Evolutionary conservation across 1,284 basidiomycete genomes (phyloP), one percentile per base, ranked within the genome.

Genomic region (Heterobasidion irregulare): DNA sequence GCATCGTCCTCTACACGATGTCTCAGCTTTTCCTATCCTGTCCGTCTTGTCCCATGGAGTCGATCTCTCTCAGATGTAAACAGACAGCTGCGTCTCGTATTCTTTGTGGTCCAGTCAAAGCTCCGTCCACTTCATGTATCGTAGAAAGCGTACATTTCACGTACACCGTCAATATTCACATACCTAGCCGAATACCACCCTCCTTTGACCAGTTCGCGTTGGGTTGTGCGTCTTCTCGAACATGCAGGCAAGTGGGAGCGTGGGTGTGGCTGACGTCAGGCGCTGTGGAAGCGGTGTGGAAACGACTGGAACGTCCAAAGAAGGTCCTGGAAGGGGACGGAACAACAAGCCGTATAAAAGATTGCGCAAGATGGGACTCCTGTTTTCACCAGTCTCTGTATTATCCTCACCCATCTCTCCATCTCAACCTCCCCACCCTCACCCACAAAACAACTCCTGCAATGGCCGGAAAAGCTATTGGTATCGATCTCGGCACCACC

Each of bases 401-500:
- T 53, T 61, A 52, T 51, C 53, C 57, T 62, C 51, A 53, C 47
- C 54, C 50, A 52, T 55, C 53, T 57, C 49, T 48, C 54, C 50
- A 49, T 55, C 53, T 57, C 50, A 55, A 54, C 55, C 44, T 44
- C 53, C 48, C 49, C 50, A 61, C 35, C 45, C n/a, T 35, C 51
- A 54, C 55, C 46, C 45, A 33, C n/a, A 53, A 19, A 33, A 48
- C 15, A 10, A 48, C 52, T 15, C 46, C 9, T 50, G 56, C 58
- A 58, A 76, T 83, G 78, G 72, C 82, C 61, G 73, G 80, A 70
- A 95, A 94, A 84, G 93, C 92, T 64, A 84, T 95, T 72, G 94
- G 93, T 76, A 95, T 96, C 70, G 89, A 92, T 79, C 79, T 92
- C 66, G 92, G 92, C 67, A 94, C 92, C 58, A 89, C 86, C 49